Evolutionary conservation across 2,329 filamentous ascomycete species (phyloP).

Genomic region (Aspergillus sp.): DNA sequence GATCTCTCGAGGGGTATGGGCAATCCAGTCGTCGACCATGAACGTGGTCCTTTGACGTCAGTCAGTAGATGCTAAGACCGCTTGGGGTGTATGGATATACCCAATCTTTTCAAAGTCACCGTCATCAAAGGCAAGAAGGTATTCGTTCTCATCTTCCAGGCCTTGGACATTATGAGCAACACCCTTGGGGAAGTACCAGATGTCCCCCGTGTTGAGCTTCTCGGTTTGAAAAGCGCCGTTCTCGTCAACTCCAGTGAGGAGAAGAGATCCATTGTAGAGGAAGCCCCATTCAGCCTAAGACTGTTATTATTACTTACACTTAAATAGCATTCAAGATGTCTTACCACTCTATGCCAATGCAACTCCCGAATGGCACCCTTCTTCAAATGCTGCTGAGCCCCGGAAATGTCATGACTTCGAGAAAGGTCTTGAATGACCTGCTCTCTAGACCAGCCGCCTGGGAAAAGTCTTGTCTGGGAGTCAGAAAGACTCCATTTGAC

Average conservation of each 20-base stretch:
- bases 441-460: conserved; percentile 60
- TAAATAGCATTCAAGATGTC: conserved; percentile 12
- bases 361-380: conserved; percentile 61
- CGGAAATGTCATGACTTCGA: conserved; percentile 58
- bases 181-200: conserved; percentile 65
- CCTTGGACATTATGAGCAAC: conserved; percentile 56
- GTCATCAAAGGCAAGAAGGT: conserved; percentile 60
- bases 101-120: conserved; percentile 59
- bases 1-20: conserved; percentile 57
- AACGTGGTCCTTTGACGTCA: conserved; percentile 53
- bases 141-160: conserved; percentile 61
- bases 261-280: conserved; percentile 52
- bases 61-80: background rate
- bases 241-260: conserved; percentile 57
- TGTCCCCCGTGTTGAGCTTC: conserved; percentile 54
- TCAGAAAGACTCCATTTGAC: conserved; percentile 65
- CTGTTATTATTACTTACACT: background rate
- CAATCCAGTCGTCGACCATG: conserved; percentile 64
- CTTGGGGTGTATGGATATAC: conserved; percentile 27
- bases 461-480: conserved; percentile 56
- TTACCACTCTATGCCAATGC: conserved; percentile 61
- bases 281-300: conserved; percentile 61
- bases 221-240: conserved; percentile 49
- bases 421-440: conserved; percentile 63
- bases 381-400: conserved; percentile 60